Conservation (phyloP, 108 stramenopile species). For the Nitzschia inconspicua region DNA sequence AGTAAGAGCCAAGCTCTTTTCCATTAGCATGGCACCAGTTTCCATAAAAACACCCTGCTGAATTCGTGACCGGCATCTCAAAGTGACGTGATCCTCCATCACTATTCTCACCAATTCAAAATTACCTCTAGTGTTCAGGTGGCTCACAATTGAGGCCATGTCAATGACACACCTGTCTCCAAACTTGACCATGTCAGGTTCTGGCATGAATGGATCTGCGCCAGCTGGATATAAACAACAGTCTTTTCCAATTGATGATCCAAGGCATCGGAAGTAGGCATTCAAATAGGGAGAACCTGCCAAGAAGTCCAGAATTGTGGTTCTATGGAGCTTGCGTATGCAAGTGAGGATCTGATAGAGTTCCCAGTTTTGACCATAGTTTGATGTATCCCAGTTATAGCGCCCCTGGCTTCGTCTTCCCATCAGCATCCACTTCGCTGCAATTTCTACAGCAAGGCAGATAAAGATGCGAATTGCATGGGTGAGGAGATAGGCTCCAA, state of each 20-base stretch:
- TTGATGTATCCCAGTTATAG: conserved; percentile 47
- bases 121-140: conserved; percentile 68
- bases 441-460: conserved; percentile 41
- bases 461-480: conserved; percentile 22
- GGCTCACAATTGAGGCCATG: conserved; percentile 44
- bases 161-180: conserved; percentile 56
- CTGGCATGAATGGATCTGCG: conserved; percentile 61
- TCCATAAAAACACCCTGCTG: conserved; percentile 57
- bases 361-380: conserved; percentile 55
- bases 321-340: conserved; percentile 27
- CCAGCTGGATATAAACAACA: conserved; percentile 57
- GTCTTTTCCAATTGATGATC: conserved; percentile 41
- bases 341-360: conserved; percentile 42
- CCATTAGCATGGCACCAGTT: conserved; percentile 45
- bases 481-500: conserved; percentile 18
- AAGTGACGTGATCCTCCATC: conserved; percentile 38
- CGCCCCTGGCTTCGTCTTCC: conserved; percentile 40
- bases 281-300: conserved; percentile 39
- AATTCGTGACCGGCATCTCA: conserved; percentile 39
- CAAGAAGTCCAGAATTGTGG: conserved; percentile 34
- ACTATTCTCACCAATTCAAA: conserved; percentile 43
- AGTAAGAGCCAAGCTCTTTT: conserved; percentile 57
- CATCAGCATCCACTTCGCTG: conserved; percentile 52
- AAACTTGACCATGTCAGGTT: conserved; percentile 53
- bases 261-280: conserved; percentile 34